A percentile compares a stretch with the other conserved stretches of the same genome.
These are phyloP conservation scores for Penicillium sp. DNA, from an alignment of 2,329 filamentous ascomycete species.

Conservation along the genomic window DNA sequence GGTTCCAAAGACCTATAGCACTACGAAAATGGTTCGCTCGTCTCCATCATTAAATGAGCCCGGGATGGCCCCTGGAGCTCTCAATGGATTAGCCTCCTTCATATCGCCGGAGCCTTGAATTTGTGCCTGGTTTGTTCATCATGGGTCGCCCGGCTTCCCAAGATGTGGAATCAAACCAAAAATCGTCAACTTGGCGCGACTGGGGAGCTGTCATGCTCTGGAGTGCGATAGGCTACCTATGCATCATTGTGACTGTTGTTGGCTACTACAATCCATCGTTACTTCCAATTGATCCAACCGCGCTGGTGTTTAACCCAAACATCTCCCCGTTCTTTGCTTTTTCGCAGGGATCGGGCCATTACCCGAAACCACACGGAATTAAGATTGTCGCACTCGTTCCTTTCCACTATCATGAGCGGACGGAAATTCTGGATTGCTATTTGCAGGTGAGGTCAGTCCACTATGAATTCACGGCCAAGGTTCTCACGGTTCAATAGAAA, in stretches of 20 bases:
- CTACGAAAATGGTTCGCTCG: neutral
- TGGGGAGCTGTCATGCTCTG: slow-evolving; percentile 22
- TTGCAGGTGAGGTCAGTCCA: slow-evolving; percentile 28
- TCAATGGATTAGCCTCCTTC: neutral
- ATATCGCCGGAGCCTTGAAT: neutral
- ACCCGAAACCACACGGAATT: slow-evolving; percentile 35
- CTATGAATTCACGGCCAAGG: too few species aligned
- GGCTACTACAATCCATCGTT: slow-evolving; percentile 21
- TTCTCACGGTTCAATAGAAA: slow-evolving; percentile 20
- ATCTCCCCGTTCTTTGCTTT: slow-evolving; percentile 32
- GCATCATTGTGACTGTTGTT: slow-evolving; percentile 22
- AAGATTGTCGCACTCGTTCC: slow-evolving; percentile 43
- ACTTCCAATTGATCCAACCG: slow-evolving; percentile 18
- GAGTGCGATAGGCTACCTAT: slow-evolving; percentile 23
- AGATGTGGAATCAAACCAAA: slow-evolving; percentile 23
- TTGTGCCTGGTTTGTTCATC: slow-evolving; percentile 7
- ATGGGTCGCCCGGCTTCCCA: slow-evolving; percentile 20
- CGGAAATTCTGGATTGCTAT: slow-evolving; percentile 44
- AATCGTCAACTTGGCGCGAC: slow-evolving; percentile 16
- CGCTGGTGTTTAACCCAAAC: slow-evolving; percentile 21
- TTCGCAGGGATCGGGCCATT: slow-evolving; percentile 23
- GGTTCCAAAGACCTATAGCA: slow-evolving; percentile 1
- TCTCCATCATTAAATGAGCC: slow-evolving; percentile 4
- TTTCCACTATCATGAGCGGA: slow-evolving; percentile 33
- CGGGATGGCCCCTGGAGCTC: neutral